phyloP scores from a whole-genome alignment of 805 yeast species.

The Candida hispaniensis region DNA sequence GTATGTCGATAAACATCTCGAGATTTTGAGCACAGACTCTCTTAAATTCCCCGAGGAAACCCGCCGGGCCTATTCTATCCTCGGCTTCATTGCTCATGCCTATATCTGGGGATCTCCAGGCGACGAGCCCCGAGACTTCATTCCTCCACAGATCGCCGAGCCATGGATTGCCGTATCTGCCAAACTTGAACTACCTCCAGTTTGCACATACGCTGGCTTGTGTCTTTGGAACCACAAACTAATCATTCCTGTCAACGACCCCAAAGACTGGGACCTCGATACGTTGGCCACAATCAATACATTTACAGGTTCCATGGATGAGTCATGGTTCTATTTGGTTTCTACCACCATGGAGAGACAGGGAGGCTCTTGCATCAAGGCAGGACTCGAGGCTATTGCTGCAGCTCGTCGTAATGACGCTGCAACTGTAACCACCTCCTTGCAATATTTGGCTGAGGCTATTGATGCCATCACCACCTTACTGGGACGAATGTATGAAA shows the following conservation, averaged over 20 bases:
- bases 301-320: constrained; percentile 84
- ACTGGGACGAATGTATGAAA: constrained; percentile 75
- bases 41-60: constrained; percentile 40
- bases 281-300: constrained; percentile 71
- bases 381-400: constrained; percentile 58
- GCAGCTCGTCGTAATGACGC: constrained; percentile 41
- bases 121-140: constrained; percentile 42
- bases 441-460: constrained; percentile 60
- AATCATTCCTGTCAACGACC: constrained; percentile 38
- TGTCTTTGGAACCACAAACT: constrained; percentile 80
- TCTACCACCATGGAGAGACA: constrained; percentile 75
- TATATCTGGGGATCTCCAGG: constrained; percentile 74
- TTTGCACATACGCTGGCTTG: constrained; percentile 79
- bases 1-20: constrained; percentile 50
- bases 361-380: constrained; percentile 60
- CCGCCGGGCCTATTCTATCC: constrained; percentile 70
- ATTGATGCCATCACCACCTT: constrained; percentile 66
- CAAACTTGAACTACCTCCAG: constrained; percentile 63
- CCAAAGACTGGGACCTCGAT: constrained; percentile 42
- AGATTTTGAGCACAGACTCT: constrained; percentile 41
- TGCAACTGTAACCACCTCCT: constrained; percentile 33
- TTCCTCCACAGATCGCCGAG: constrained; percentile 58
- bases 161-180: constrained; percentile 57
- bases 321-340: constrained; percentile 86
- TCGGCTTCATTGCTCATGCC: constrained; percentile 77